Base-by-base conservation (phyloP, 2,329 filamentous ascomycete genomes). In the Aureobasidium zeae region DNA sequence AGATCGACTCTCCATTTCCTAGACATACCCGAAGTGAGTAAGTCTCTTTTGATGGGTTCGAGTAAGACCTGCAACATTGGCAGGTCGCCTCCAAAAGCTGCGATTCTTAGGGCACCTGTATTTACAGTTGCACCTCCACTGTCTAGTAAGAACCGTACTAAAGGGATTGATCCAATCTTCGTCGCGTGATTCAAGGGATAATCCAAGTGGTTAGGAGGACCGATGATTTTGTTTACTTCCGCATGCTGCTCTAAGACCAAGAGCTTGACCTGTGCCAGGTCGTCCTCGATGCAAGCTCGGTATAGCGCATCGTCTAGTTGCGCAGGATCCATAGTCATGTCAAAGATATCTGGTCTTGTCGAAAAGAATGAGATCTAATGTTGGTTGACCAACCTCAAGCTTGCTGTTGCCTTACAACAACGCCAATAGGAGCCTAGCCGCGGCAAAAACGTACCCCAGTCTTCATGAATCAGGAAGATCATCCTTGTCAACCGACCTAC, bases 1-100 rank as follows among this genome's bases (percentile, higher is more conserved):
- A 43, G 30, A 30, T 43, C 39, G 15, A 9, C 26, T 3, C 39
- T 20, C 39, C 39, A 43, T 34, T 43, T 43, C 22, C 39, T 43
- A 1, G 39, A 43, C 39, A 43, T 43, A 10, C 39, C 39, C 11
- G 39, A 33, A 20, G 13, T 34, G 5, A 22, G 10, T 5, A 43
- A 21, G 13, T 34, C 29, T 9, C 22, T 21, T 34, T 34, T 43
- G 29, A 43, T 28, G 13, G 39, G 39, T 28, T 43, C 39, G 16
- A 43, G 39, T 11, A 43, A 29, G 16, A 43, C 29, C 16, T 43
- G 39, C 30, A 43, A 28, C 39, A 43, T 43, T 5, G 15, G 39
- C 8, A 28, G 13, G 22, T 43, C 39, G 12, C 39, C 39, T 26
- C 10, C 29, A n/a, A 43, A 43, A 15, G 39, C 30, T 20, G 39